These are phyloP conservation scores for Thalassiosira sp. DNA, from an alignment of 352 stramenopile species.

Conservation along the genomic window DNA sequence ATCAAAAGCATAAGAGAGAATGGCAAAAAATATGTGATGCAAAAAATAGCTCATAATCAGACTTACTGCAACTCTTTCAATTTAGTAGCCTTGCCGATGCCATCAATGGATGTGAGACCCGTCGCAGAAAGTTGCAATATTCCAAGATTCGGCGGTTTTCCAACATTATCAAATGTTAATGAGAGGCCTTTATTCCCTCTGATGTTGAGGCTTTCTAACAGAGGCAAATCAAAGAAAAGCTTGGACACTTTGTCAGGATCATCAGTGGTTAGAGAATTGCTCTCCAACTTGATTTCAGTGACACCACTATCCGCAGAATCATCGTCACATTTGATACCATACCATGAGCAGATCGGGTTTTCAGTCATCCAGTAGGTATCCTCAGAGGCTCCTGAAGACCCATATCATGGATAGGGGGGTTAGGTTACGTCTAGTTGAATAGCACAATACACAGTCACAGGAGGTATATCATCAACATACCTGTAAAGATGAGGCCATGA, in stretches of 20 bases:
- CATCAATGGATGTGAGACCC: constrained; percentile 46
- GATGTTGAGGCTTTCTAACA: constrained; percentile 51
- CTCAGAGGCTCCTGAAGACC: constrained; percentile 22
- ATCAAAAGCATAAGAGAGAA: constrained; percentile 6
- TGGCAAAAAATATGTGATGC: not conserved
- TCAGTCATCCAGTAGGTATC: constrained; percentile 47
- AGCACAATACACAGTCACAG: not conserved
- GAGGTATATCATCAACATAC: constrained; percentile 9
- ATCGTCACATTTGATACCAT: constrained; percentile 73
- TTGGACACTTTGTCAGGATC: constrained; percentile 45
- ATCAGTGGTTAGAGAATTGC: constrained; percentile 44
- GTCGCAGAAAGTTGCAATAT: constrained; percentile 56
- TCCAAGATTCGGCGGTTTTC: constrained; percentile 39
- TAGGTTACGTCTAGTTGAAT: not conserved
- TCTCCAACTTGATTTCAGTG: constrained; percentile 56
- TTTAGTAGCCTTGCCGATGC: constrained; percentile 48
- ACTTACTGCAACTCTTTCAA: constrained; percentile 64
- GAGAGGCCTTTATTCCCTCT: constrained; percentile 42
- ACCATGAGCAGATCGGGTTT: constrained; percentile 69
- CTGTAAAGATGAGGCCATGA: constrained; percentile 50
- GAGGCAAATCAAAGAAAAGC: constrained; percentile 54
- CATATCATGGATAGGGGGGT: not conserved
- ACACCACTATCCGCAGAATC: constrained; percentile 42
- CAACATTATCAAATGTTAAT: constrained; percentile 52
- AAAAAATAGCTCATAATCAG: not conserved